Base-by-base conservation (phyloP, 768 basidiomycete genomes). In the Phaffia tasmanica region DNA sequence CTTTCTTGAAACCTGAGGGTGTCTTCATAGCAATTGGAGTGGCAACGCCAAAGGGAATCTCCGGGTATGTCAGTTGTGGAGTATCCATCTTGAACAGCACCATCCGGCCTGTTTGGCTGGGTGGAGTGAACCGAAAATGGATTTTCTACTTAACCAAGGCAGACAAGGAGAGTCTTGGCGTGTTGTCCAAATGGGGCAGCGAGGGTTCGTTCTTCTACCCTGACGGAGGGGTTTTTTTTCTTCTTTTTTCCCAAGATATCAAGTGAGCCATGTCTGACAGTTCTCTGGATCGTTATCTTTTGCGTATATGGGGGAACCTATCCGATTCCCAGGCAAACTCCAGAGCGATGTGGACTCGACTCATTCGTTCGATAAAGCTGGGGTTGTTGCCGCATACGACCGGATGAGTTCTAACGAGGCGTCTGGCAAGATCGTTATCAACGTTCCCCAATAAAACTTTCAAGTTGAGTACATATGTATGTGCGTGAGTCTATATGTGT, bases 381-480 rank as follows among this genome's bases (percentile, higher is more conserved):
- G 56, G 2, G 56, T 67, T 11, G 7, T 62, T 7, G 47, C 59
- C 1, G 60, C 61, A 19, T 67, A 63, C 27, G 66, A 62, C 21
- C 60, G 55, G 35, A 27, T 67, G 51, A 29, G 16, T 25, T 50
- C 51, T 5, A 18, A 51, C 30, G 56, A 63, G 56, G 66, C 61
- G 8, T 47, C 53, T 9, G 66, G 66, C 15, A 67, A 67, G 61
- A 42, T 67, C 48, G 15, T 67, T 23, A 48, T 67, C n/a, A 15
- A 56, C 29, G 54, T 67, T 16, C 60, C 57, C 6, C 48, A 53
- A 27, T 61, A 19, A 46, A 8, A 4, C 6, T 27, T 27, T n/a
- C 16, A 53, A 6, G 35, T 42, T 42, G 35, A 11, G 11, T 42
- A 42, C 11, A 11, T 42, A 42, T 42, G 35, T 42, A 11, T 42